Conservation (phyloP, 1,139 yeast genomes). For the Protomyces gravidus region DNA sequence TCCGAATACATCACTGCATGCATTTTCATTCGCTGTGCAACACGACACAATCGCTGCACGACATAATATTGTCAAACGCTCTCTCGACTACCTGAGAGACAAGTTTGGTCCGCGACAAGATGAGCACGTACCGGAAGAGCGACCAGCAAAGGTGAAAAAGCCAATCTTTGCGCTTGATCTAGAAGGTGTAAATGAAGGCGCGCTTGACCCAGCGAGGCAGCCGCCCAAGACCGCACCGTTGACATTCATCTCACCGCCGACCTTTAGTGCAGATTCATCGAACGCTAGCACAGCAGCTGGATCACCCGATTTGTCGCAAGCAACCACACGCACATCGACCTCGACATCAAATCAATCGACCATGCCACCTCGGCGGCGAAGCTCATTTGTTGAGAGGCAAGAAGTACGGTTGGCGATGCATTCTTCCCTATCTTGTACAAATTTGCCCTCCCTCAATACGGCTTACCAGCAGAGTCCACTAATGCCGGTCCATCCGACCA, state of each 20-base stretch:
- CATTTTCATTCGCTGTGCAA: constrained; percentile 26
- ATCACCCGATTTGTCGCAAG: constrained; percentile 11
- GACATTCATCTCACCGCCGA: not conserved
- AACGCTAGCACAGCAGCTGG: constrained; percentile 8
- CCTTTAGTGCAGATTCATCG: constrained; percentile 2
- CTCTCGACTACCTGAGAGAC: constrained; percentile 24
- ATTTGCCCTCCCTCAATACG: constrained; percentile 17
- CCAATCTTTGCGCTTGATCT: constrained; percentile 8
- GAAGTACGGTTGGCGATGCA: constrained; percentile 17
- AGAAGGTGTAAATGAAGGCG: constrained; percentile 13
- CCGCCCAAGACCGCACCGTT: constrained; percentile 17
- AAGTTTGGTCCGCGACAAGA: constrained; percentile 9
- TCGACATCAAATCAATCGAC: constrained; percentile 16
- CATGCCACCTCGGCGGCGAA: constrained; percentile 6
- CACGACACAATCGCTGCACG: constrained; percentile 24
- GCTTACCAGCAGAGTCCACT: constrained; percentile 16
- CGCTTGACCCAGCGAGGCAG: constrained; percentile 8
- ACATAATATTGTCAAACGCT: constrained; percentile 19
- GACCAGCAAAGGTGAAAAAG: not conserved
- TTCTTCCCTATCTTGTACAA: constrained; percentile 23
- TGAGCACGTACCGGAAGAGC: not conserved
- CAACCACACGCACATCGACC: constrained; percentile 18
- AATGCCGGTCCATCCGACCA: constrained; percentile 14
- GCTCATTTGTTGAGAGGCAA: constrained; percentile 18
- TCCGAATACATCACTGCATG: constrained; percentile 24